Evolutionary conservation across 345 rosid species (phyloP).

Genomic region (Raphanus sativus): DNA sequence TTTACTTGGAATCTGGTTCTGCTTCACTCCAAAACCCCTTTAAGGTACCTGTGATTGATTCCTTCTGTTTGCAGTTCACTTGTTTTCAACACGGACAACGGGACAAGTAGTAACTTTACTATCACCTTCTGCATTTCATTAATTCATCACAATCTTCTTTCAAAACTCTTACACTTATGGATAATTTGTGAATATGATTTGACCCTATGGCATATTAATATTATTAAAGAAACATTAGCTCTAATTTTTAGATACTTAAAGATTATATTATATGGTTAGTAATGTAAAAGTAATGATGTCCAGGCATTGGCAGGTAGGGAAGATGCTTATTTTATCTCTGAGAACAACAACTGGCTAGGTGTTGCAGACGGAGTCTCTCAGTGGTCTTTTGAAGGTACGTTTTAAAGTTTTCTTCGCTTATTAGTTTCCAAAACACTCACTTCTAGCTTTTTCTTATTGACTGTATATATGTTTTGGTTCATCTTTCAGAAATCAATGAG

Average conservation of each 20-base stretch:
- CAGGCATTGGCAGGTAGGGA: constrained; percentile 89
- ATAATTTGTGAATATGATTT: neutral
- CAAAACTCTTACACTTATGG: neutral
- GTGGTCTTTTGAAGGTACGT: constrained; percentile 87
- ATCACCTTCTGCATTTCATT: neutral
- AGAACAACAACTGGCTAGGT: constrained; percentile 68
- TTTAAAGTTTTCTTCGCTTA: neutral
- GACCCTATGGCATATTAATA: neutral
- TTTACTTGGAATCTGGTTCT: constrained; percentile 58
- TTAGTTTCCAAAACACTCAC: neutral
- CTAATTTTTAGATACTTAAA: neutral
- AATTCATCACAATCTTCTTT: neutral
- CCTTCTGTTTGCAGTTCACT: constrained; percentile 1
- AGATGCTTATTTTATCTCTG: constrained; percentile 67
- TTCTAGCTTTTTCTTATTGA: neutral
- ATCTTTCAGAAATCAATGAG: constrained; percentile 47
- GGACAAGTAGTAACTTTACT: neutral
- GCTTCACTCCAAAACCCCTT: constrained; percentile 55
- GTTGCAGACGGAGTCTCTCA: constrained; percentile 72
- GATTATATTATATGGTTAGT: constrained; percentile 33
- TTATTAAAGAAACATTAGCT: neutral
- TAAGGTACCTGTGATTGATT: constrained; percentile 47
- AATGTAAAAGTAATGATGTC: constrained; percentile 64
- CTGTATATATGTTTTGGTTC: constrained; percentile 16
- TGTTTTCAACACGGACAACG: no score